Base-by-base conservation (phyloP, 2,329 filamentous ascomycete genomes). In the Fusarium temperatum region DNA sequence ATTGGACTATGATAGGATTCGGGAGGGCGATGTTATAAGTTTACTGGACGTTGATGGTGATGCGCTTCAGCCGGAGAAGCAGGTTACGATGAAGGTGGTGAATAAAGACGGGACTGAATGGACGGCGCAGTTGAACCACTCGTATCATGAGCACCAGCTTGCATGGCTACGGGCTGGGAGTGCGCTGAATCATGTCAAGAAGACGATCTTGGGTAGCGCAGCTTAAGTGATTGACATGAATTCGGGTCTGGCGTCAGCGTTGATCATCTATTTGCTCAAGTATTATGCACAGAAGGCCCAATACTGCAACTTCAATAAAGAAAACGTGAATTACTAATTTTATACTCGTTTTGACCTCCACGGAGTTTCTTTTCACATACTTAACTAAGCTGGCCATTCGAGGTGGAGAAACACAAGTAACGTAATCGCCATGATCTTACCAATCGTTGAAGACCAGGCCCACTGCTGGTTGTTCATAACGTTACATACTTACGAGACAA, bases 1-100 rank as follows among this genome's bases (percentile, higher is more conserved):
- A 61, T 90, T 87, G 78, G 92, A 94, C 81, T 95, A 95, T 81
- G 92, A 94, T 80, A 93, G 89, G 86, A 93, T 95, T 15, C n/a
- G 32, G 10, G 45, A 47, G 24, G 66, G 70, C 1, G 66, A 68
- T 53, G 36, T 59, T 14, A 39, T 73, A 39, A 68, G 61, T 8
- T 32, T 75, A 17, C 26, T 70, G 0, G 53, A 54, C 8, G 72
- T 70, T 4, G 63, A 75, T 55, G 66, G 59, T 3, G 53, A 41
- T n/a, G 41, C 35, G 4, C 63, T 75, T 10, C 14, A 61, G 14
- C 72, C 62, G 0, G 65, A 68, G 3, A 56, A 66, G 12, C 59
- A 70, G 12, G 69, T 73, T 9, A 67, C 38, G 1, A 75, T 75
- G 73, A 36, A 58, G 20, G 63, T 73, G 3, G 17, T 14, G 4